These are phyloP conservation scores for Silene noctiflora DNA, from an alignment of 179 eudicot species.

Conservation along the genomic window DNA sequence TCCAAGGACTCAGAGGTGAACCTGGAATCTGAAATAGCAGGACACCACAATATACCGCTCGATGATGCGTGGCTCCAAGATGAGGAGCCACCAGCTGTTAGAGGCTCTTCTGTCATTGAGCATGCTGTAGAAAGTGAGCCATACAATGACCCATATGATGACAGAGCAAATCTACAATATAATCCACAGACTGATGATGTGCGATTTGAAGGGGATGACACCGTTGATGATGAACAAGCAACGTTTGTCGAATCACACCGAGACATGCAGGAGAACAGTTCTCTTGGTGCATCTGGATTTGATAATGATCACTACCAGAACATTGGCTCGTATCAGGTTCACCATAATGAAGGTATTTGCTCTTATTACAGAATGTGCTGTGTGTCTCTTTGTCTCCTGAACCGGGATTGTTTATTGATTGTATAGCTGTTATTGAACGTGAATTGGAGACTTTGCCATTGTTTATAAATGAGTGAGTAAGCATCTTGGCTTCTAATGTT, in stretches of 20 bases:
- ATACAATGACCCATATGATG: conserved; percentile 43
- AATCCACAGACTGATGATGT: conserved; percentile 42
- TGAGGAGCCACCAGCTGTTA: conserved; percentile 54
- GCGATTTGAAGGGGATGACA: conserved; percentile 35
- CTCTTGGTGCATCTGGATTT: conserved; percentile 47
- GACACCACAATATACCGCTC: conserved; percentile 37
- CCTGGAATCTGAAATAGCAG: conserved; percentile 29
- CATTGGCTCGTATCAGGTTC: conserved; percentile 46
- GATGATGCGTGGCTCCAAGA: conserved; percentile 73
- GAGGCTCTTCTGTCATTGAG: conserved; percentile 39
- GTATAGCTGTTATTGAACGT: no score
- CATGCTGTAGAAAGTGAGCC: conserved; percentile 41
- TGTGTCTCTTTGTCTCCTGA: neutral
- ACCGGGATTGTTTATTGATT: neutral
- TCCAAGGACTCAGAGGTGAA: conserved; percentile 40
- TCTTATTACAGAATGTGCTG: conserved; percentile 6
- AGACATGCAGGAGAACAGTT: conserved; percentile 45
- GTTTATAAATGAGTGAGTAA: neutral
- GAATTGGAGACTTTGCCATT: no score
- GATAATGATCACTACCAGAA: conserved; percentile 48
- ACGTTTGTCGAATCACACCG: conserved; percentile 35
- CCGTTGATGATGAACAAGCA: conserved; percentile 32
- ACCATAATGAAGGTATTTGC: conserved; percentile 50
- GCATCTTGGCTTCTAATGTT: neutral
- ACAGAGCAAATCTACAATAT: conserved; percentile 29